Evolutionary conservation across 345 rosid species (phyloP).

Genomic region (Eucalyptus sp.): DNA sequence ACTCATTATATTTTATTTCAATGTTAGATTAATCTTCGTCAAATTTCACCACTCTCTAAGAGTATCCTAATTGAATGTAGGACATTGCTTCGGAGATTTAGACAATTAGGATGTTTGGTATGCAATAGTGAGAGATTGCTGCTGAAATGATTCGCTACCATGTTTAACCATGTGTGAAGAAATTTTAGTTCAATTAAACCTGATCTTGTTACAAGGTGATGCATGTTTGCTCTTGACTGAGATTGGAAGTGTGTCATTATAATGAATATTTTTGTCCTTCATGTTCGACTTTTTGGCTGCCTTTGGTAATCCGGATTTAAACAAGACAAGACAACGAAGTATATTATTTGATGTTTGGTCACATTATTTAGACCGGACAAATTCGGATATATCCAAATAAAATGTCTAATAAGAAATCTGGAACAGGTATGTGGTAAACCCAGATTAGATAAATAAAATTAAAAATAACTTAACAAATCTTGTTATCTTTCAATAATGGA

Average conservation of each 20-base stretch:
- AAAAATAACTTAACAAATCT: background rate
- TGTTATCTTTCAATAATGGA: background rate
- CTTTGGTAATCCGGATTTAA: background rate
- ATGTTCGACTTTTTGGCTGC: background rate
- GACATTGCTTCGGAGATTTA: background rate
- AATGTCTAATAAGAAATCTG: background rate
- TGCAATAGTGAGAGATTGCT: background rate
- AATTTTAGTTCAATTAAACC: background rate
- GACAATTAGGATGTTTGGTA: no score
- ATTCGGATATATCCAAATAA: background rate
- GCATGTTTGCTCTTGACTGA: background rate
- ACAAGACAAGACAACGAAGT: fast-evolving
- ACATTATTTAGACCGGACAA: background rate
- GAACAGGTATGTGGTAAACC: background rate
- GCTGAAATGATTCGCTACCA: background rate
- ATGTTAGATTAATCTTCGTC: background rate
- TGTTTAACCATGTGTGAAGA: background rate
- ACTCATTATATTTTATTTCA: background rate
- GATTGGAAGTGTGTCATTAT: background rate
- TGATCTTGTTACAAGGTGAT: background rate
- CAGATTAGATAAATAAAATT: background rate
- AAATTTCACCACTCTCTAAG: background rate
- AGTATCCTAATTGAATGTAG: background rate
- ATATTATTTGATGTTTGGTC: background rate
- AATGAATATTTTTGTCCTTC: background rate